phyloP scores from a whole-genome alignment of 371 early-diverging fungal genomes.

The Dinochytrium kinnereticum region DNA sequence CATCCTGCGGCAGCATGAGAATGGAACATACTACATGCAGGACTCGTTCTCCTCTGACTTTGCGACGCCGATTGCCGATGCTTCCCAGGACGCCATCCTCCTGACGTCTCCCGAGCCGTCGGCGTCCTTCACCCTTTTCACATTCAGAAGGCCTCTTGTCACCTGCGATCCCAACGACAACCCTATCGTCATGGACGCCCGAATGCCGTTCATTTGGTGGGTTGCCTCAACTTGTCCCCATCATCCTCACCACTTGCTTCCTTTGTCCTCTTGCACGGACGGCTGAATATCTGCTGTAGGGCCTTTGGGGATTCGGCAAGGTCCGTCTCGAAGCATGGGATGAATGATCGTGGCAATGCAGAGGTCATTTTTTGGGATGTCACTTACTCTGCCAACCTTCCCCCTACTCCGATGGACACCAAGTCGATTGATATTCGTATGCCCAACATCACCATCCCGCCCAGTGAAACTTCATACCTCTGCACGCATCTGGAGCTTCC shows the following conservation, averaged over 20 bases:
- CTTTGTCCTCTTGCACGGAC: neutral
- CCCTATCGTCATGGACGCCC: neutral
- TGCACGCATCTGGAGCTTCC: conserved; percentile 31
- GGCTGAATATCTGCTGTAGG: too few species aligned
- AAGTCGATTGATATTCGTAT: conserved; percentile 11
- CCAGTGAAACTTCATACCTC: neutral
- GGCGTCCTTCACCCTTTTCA: conserved; percentile 18
- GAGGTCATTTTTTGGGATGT: neutral
- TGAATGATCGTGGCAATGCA: neutral
- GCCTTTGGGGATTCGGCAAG: neutral
- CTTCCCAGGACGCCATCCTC: conserved; percentile 19
- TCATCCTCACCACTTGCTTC: neutral
- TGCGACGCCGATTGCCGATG: conserved; percentile 9
- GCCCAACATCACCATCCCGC: conserved; percentile 17
- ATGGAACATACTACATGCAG: conserved; percentile 6
- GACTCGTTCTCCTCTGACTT: conserved; percentile 19
- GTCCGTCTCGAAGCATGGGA: neutral
- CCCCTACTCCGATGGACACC: neutral
- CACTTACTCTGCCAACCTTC: neutral
- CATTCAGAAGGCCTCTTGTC: conserved; percentile 18
- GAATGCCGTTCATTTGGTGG: conserved; percentile 14
- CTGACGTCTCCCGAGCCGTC: conserved; percentile 19
- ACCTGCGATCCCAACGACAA: conserved; percentile 29
- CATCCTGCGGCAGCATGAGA: conserved; percentile 11
- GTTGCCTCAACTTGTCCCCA: neutral